These are phyloP conservation scores for Botrytis paeoniae DNA, from an alignment of 2,329 filamentous ascomycete species.

Conservation along the genomic window DNA sequence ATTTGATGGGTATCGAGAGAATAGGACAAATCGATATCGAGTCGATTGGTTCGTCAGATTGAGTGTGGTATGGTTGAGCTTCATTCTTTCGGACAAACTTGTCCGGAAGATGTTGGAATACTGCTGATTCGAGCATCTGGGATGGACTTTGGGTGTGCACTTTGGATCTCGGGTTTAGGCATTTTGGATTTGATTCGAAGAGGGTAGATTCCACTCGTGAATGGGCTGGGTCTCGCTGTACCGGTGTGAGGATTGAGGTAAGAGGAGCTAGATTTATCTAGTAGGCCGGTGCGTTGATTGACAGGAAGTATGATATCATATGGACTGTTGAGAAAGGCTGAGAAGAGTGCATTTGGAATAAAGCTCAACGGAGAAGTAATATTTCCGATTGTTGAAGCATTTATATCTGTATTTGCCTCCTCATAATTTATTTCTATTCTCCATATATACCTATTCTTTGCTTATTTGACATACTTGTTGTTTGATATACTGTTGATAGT, in stretches of 20 bases:
- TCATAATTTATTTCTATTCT: background rate
- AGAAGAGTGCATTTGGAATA: background rate
- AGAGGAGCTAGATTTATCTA: background rate
- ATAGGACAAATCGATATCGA: background rate
- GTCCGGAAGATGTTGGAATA: background rate
- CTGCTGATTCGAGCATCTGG: background rate
- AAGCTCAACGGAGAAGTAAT: background rate
- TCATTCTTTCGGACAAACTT: background rate
- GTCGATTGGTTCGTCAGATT: background rate
- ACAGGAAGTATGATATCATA: conserved; percentile 9
- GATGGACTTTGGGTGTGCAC: background rate
- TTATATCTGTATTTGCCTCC: background rate
- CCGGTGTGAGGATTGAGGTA: background rate
- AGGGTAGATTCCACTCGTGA: background rate
- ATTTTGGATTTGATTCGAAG: background rate
- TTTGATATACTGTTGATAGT: background rate
- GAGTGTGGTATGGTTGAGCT: background rate
- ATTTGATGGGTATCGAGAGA: background rate
- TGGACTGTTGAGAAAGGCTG: background rate
- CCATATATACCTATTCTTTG: background rate
- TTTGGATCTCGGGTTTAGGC: background rate
- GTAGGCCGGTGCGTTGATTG: background rate
- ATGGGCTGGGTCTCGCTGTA: background rate
- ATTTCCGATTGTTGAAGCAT: background rate
- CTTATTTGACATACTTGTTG: background rate